Conservation (phyloP, 2,329 filamentous ascomycete genomes). For the Penicillium sp. region DNA sequence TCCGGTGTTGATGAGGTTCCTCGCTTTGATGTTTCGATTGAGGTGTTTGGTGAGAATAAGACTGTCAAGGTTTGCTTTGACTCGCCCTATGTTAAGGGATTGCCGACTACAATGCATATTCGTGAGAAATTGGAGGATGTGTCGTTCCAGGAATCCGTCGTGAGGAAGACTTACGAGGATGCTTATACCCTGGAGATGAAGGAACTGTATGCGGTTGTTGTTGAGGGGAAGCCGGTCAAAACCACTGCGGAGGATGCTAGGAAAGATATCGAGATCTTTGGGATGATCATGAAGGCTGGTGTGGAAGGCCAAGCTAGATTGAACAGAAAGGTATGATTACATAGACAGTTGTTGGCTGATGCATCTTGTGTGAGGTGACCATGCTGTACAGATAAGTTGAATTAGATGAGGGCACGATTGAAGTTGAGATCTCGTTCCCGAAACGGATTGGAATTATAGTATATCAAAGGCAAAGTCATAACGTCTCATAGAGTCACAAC, state of each 20-base stretch:
- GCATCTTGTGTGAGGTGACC: background rate
- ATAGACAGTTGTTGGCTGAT: too few species aligned
- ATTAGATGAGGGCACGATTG: too few species aligned
- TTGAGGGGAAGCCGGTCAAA: slow-evolving; percentile 40
- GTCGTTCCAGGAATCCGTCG: slow-evolving; percentile 36
- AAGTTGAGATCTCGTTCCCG: too few species aligned
- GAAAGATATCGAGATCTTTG: slow-evolving; percentile 41
- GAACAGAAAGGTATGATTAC: too few species aligned
- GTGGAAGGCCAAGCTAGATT: slow-evolving; percentile 29
- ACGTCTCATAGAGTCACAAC: too few species aligned
- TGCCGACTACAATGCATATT: slow-evolving; percentile 52
- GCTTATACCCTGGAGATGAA: slow-evolving; percentile 45
- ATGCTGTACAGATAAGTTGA: background rate
- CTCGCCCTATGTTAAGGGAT: slow-evolving; percentile 57
- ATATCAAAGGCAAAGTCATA: too few species aligned
- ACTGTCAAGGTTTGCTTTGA: slow-evolving; percentile 54
- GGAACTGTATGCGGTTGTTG: slow-evolving; percentile 40
- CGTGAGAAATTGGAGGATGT: slow-evolving; percentile 42
- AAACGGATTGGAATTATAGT: too few species aligned
- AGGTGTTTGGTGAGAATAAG: slow-evolving; percentile 52
- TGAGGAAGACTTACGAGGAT: slow-evolving; percentile 49
- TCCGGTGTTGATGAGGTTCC: slow-evolving; percentile 53
- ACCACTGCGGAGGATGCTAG: slow-evolving; percentile 43
- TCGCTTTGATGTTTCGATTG: slow-evolving; percentile 29
- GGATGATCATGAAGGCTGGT: slow-evolving; percentile 37